Evolutionary conservation across 805 yeast species (phyloP), one percentile per base, ranked within the genome.

Genomic region (Wickerhamomyces canadensis): DNA sequence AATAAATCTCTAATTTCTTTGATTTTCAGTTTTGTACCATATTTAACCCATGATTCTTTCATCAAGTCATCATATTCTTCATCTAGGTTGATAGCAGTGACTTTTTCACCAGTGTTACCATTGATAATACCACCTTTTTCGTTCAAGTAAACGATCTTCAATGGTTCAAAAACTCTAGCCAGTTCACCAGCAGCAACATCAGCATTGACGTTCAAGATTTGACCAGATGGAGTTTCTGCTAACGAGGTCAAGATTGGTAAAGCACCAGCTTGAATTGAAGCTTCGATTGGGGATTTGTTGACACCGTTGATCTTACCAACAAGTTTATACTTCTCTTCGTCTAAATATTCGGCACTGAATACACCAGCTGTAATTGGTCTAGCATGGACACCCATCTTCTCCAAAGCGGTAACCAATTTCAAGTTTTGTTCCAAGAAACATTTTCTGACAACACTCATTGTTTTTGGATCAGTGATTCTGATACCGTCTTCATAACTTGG

Each of bases 101-200:
- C 78, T 60, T 84, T 89, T 58, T 89, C 95, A 34, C 93, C 89
- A 14, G 95, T 84, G 50, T 74, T 79, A 40, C 98, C 98, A 57
- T 93, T 86, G 54, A 86, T 78, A 47, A 93, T 83, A 45, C 98
- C 99, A 52, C 99, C 99, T 65, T 93, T 93, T 64, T 93, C 99
- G 64, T 88, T 89, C 61, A 93, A 70, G 61, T 91, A 93, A 30
- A 93, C 98, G 46, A 93, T 91, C 65, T 93, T 93, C 55, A 93
- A 76, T 7, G 99, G 99, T 65, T 93, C 96, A 52, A 93, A 85
- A 36, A 86, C 96, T 57, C 97, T 76, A 18, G 98, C 97, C 48
- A 93, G 73, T 64, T 93, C 98, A 52, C 97, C 95, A 32, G 99
- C 99, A 30, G 98, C 98, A 36, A 93, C 96, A 58, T 93, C 99